phyloP scores from a whole-genome alignment of 805 yeast species.

The Saccharomycopsis fodiens region DNA sequence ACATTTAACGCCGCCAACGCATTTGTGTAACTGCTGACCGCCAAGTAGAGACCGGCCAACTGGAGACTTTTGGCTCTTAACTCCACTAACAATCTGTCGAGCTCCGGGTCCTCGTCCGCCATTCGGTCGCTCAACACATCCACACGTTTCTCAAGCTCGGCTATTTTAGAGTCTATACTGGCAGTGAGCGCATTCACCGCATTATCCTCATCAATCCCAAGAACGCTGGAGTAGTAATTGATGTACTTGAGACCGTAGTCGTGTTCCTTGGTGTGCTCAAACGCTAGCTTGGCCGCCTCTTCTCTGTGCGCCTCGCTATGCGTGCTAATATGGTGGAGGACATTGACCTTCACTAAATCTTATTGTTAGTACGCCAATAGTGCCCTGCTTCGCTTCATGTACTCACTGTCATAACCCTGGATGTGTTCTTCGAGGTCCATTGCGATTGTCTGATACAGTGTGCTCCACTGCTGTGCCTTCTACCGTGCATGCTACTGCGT shows the following conservation, averaged over 20 bases:
- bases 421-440: background rate
- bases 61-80: background rate
- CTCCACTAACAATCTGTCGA: background rate
- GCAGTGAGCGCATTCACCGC: background rate
- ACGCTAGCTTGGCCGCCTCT: slow-evolving; percentile 2
- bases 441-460: too few relatives aligned
- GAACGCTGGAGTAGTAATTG: background rate
- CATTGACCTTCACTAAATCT: slow-evolving; percentile 2
- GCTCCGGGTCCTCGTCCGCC: background rate
- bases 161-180: background rate
- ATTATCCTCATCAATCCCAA: background rate
- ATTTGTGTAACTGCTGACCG: background rate
- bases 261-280: background rate
- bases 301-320: background rate
- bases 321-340: slow-evolving; percentile 2
- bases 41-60: slow-evolving; percentile 3
- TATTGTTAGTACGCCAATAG: background rate
- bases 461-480: background rate
- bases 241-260: slow-evolving; percentile 6
- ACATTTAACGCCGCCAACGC: slow-evolving; percentile 1
- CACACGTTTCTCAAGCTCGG: background rate
- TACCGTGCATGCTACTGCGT: background rate
- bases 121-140: background rate
- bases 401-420: slow-evolving; percentile 5
- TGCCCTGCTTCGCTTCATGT: background rate